These are phyloP conservation scores for Platismatia glauca DNA, from an alignment of 495 filamentous ascomycete genomes.

Conservation along the genomic window DNA sequence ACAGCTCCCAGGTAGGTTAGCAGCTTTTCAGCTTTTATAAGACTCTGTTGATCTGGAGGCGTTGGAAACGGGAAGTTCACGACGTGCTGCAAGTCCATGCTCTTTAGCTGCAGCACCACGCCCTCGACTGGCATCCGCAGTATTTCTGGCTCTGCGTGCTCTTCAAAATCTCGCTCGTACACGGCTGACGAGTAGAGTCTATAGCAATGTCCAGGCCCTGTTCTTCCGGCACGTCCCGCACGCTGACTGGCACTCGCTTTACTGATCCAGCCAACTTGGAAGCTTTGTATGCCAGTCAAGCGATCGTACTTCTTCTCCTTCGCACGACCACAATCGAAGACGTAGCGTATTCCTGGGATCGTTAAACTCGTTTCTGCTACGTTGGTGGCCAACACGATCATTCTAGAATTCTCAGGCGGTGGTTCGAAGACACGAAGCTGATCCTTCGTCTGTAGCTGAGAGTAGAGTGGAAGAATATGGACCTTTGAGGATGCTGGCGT, in stretches of 20 bases:
- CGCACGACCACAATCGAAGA: slow-evolving; percentile 86
- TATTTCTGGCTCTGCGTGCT: slow-evolving; percentile 84
- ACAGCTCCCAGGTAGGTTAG: slow-evolving; percentile 65
- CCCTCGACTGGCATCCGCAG: slow-evolving; percentile 85
- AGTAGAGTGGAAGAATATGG: slow-evolving; percentile 87
- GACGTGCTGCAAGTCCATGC: slow-evolving; percentile 85
- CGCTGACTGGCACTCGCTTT: slow-evolving; percentile 93
- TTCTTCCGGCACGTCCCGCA: slow-evolving; percentile 90
- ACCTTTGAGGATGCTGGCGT: slow-evolving; percentile 50
- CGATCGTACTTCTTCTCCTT: slow-evolving; percentile 87
- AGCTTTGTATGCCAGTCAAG: slow-evolving; percentile 84
- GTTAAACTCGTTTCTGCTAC: slow-evolving; percentile 95
- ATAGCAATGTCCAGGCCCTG: slow-evolving; percentile 93
- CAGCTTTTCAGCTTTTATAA: slow-evolving; percentile 80
- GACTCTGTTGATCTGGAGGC: slow-evolving; percentile 67
- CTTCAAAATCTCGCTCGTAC: slow-evolving; percentile 80
- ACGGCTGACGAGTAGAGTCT: slow-evolving; percentile 88
- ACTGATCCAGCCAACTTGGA: slow-evolving; percentile 92
- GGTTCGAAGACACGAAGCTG: slow-evolving; percentile 90
- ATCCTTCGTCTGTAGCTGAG: slow-evolving; percentile 84
- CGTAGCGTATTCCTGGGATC: slow-evolving; percentile 90
- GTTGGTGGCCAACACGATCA: slow-evolving; percentile 91
- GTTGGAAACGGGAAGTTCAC: slow-evolving; percentile 98
- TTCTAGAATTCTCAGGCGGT: slow-evolving; percentile 71
- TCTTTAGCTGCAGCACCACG: slow-evolving; percentile 89